Evolutionary conservation across 2,329 filamentous ascomycete genomes (phyloP), one percentile per base, ranked within the genome.

Genomic region (Fusarium sp.): DNA sequence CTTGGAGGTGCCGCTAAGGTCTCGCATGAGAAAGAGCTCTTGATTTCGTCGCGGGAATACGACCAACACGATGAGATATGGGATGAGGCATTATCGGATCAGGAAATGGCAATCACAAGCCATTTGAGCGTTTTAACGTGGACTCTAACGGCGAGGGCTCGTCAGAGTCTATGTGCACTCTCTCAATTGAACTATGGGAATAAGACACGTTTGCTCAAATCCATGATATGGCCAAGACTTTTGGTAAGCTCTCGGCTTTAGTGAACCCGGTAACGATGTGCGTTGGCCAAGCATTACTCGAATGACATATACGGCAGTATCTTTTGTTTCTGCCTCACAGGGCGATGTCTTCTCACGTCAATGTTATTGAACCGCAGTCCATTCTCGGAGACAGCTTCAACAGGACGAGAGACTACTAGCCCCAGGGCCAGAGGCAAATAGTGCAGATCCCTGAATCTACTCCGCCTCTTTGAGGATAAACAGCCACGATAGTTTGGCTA

Each of bases 161-260:
- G 19, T 39, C 18, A 37, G 23, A 11, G 19, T 27, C 39, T 7
- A 54, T 25, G 39, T 19, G n/a, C 38, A 11, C 38, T 35, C n/a
- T 33, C 25, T 44, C 33, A 35, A 33, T 41, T 27, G 25, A 29
- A 54, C 25, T 18, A 8, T 66, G 60, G 42, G n/a, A 63, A 66
- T 58, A 63, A 57, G 48, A 46, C 42, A 35, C 51, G 25, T 23
- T 33, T 52, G 44, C 48, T 58, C 44, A 33, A 68, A 52, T 64
- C 64, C 44, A 69, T 64, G 65, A 69, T 69, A 72, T 46, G 54
- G 65, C 70, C 69, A 72, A 73, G 70, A 49, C 57, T 44, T 48
- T 61, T 70, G 48, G 51, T 46, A 55, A 58, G 64, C 57, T 70
- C 65, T 70, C 52, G 70, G 62, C 27, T 42, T 57, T 45, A 44